phyloP scores from a whole-genome alignment of 257 asterid genomes.

The Parsonsia alboflavescens region DNA sequence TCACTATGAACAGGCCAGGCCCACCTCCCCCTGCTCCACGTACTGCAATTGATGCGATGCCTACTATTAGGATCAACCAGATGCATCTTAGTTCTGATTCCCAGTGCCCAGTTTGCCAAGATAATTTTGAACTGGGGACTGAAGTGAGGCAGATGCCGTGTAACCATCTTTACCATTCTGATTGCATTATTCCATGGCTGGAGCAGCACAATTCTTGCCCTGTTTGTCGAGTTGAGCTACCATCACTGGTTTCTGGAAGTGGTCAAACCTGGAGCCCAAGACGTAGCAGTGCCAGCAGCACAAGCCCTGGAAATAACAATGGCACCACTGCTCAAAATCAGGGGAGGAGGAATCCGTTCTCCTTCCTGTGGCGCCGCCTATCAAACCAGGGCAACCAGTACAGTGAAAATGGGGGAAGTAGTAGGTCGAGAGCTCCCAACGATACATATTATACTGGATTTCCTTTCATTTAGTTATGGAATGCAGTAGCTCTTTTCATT shows the following conservation, averaged over 20 bases:
- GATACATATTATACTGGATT: conserved; percentile 31
- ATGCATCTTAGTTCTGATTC: conserved; percentile 35
- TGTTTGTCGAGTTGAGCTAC: conserved; percentile 52
- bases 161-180: conserved; percentile 48
- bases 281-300: conserved; percentile 27
- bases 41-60: conserved; percentile 44
- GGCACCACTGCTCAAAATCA: conserved; percentile 42
- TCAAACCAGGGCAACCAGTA: conserved; percentile 40
- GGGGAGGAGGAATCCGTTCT: conserved; percentile 76
- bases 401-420: conserved; percentile 34
- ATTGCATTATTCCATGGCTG: conserved; percentile 58
- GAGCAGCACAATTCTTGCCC: conserved; percentile 57
- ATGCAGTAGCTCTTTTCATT: conserved; percentile 15
- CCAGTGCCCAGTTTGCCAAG: conserved; percentile 57
- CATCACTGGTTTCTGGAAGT: conserved; percentile 29
- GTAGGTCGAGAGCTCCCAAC: conserved; percentile 33
- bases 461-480: conserved; percentile 41
- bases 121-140: conserved; percentile 40
- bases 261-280: conserved; percentile 34
- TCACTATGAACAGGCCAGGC: conserved; percentile 32
- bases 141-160: conserved; percentile 55
- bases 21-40: conserved; percentile 52
- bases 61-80: conserved; percentile 34
- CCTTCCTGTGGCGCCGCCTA: conserved; percentile 63
- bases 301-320: conserved; percentile 28